Percentiles rank a stretch among this genome's conserved stretches.
These are phyloP conservation scores for Colletotrichum sublineola DNA, from an alignment of 2,329 filamentous ascomycete genomes.

Conservation along the genomic window DNA sequence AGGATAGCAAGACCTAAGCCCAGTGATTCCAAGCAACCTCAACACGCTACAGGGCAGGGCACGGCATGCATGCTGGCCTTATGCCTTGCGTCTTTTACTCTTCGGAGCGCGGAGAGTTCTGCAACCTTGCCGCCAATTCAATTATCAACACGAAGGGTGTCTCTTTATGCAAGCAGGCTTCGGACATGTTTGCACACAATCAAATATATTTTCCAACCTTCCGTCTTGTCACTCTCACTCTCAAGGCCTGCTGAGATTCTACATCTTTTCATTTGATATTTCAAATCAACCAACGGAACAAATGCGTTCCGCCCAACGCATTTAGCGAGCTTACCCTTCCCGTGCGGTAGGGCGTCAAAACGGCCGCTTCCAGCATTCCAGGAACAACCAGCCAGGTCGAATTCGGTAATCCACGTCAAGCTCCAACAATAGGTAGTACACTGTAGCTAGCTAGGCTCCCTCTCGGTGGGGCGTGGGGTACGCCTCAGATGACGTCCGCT, in stretches of 20 bases:
- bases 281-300: conserved; percentile 6
- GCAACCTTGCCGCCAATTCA: neutral
- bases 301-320: conserved; percentile 3
- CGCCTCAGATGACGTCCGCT: conserved; percentile 38
- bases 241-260: conserved; percentile 13
- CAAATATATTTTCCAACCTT: neutral
- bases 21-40: conserved; percentile 13
- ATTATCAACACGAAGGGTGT: neutral
- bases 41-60: neutral
- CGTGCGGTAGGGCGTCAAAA: conserved; percentile 10
- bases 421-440: conserved; percentile 24
- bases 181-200: neutral
- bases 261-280: neutral
- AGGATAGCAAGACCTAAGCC: conserved; percentile 10
- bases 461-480: conserved; percentile 40
- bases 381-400: conserved; percentile 31
- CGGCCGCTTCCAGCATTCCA: conserved; percentile 39
- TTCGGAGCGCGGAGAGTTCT: neutral
- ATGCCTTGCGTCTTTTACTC: neutral
- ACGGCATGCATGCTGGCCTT: conserved; percentile 1
- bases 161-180: neutral
- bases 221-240: neutral
- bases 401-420: conserved; percentile 42
- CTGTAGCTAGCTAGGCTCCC: conserved; percentile 25
- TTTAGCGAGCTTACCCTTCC: conserved; percentile 15